Evolutionary conservation across 1,284 basidiomycete species (phyloP).

Genomic region (Testicularia cyperi): DNA sequence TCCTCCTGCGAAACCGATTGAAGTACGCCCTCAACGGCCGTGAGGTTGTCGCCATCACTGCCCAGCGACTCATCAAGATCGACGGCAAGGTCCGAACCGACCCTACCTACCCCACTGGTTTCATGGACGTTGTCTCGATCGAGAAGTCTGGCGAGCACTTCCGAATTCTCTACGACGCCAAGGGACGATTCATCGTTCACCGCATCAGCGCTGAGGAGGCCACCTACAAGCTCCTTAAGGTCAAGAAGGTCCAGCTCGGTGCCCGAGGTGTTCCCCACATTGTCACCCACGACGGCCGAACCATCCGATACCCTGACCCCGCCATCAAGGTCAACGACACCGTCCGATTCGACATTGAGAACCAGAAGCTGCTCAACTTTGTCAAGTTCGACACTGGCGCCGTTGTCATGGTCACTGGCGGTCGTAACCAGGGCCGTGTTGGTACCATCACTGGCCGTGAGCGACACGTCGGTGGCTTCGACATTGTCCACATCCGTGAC

Average conservation of each 20-base stretch:
- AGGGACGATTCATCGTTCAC: slow-evolving; percentile 98
- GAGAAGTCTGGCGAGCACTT: slow-evolving; percentile 99
- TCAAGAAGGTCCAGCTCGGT: slow-evolving; percentile 87
- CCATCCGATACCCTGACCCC: slow-evolving; percentile 98
- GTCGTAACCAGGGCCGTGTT: slow-evolving; percentile 98
- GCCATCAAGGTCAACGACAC: slow-evolving; percentile 95
- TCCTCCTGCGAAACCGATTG: slow-evolving; percentile 97
- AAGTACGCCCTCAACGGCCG: slow-evolving; percentile 97
- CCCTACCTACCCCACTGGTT: slow-evolving; percentile 92
- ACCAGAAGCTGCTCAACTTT: slow-evolving; percentile 90
- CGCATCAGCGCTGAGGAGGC: slow-evolving; percentile 98
- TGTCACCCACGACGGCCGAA: slow-evolving; percentile 98
- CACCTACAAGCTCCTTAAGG: slow-evolving; percentile 96
- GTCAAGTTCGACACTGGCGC: slow-evolving; percentile 97
- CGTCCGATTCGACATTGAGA: slow-evolving; percentile 92
- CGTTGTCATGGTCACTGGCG: slow-evolving; percentile 96
- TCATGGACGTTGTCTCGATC: slow-evolving; percentile 96
- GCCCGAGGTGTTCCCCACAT: slow-evolving; percentile 92
- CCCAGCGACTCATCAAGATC: slow-evolving; percentile 96
- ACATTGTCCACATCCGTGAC: slow-evolving; percentile 84
- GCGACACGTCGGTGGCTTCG: slow-evolving; percentile 96
- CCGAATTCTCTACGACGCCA: slow-evolving; percentile 98
- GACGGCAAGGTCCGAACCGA: slow-evolving; percentile 99
- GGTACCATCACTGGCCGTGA: slow-evolving; percentile 94
- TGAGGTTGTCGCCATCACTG: slow-evolving; percentile 92